Percentiles rank a stretch among this genome's conserved stretches.
phyloP scores from a whole-genome alignment of 768 basidiomycete species.

The Serendipita sp. region DNA sequence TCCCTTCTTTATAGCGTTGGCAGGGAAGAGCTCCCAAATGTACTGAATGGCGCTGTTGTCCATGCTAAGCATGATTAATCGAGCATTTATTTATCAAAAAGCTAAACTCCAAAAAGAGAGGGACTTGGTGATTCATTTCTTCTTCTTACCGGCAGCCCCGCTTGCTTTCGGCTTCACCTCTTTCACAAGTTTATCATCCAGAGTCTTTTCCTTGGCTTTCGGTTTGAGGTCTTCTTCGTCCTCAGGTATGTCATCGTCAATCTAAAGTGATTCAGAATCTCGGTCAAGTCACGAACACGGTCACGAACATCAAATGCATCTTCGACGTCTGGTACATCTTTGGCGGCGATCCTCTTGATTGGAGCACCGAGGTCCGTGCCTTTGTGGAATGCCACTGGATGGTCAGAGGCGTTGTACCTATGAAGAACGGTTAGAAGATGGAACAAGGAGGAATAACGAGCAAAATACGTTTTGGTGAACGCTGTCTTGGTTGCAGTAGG shows the following conservation, averaged over 20 bases:
- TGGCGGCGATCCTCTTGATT: conserved; percentile 57
- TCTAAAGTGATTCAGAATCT: conserved; percentile 15
- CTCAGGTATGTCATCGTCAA: conserved; percentile 34
- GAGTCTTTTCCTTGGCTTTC: conserved; percentile 14
- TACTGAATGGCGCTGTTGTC: conserved; percentile 31
- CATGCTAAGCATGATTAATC: conserved; percentile 5
- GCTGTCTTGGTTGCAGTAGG: conserved; percentile 61
- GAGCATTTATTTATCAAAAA: not conserved
- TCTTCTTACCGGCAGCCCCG: conserved; percentile 6
- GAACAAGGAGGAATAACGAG: not conserved
- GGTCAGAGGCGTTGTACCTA: conserved; percentile 79
- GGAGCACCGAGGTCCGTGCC: conserved; percentile 61
- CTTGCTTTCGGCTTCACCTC: conserved; percentile 12
- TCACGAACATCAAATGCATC: conserved; percentile 67
- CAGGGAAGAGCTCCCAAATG: conserved; percentile 50
- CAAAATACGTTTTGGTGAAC: conserved; percentile 65
- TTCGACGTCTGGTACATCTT: conserved; percentile 71
- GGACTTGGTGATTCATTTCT: not conserved
- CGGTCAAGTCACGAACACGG: not conserved
- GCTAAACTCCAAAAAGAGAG: not conserved
- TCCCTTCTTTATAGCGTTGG: conserved; percentile 50
- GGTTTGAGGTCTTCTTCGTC: conserved; percentile 27
- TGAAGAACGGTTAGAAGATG: not conserved
- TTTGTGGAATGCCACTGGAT: conserved; percentile 92
- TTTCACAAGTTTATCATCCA: conserved; percentile 21